Base-by-base conservation (phyloP, 2,329 filamentous ascomycete genomes). In the Beauveria sp. region DNA sequence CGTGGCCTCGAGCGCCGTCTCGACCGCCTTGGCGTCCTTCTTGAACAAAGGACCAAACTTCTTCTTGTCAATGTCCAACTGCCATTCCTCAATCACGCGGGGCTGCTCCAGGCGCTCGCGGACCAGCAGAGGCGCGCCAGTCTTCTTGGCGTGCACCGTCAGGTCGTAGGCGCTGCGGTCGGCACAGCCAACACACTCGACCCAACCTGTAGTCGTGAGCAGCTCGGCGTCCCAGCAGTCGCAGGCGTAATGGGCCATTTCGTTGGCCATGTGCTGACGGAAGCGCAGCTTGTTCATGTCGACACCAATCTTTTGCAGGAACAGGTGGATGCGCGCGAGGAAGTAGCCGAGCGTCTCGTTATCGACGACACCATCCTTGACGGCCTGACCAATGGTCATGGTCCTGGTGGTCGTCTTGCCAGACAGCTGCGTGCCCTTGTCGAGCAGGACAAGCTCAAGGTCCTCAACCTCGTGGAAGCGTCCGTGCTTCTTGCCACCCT, bases 291-390 rank as follows among this genome's bases (percentile, higher is more conserved):
- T 99, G 66, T 79, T 83, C 72, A 86, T 81, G 73, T 98, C 93
- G 53, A 96, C 82, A 71, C 95, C 95, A 67, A 99, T 88, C 76
- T 88, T 92, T 70, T 89, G 75, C 67, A 98, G 82, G 83, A 98
- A 99, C 46, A 91, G 84, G 72, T 95, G 88, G 70, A 99, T 97
- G 61, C 95, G 87, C 50, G 91, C 95, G 54, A 99, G 79, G 81
- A 99, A 99, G 80, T 99, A 99, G 65, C 95, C 95, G 50, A 99
- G 84, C 0, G 95, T 99, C 81, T 99, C 93, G 75, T 98, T 99
- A 74, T 99, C 93, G 18, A 99, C 91, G 30, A 95, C 81, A 56
- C 88, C 86, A 55, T 86, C 83, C 71, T 86, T 82, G 63, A 99
- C 93, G 40, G 95, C 95, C 71, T 96, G 82, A 67, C 93, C 92